Conservation (phyloP, 2,329 filamentous ascomycete genomes). For the Hawksworthiomyces lignivorus region DNA sequence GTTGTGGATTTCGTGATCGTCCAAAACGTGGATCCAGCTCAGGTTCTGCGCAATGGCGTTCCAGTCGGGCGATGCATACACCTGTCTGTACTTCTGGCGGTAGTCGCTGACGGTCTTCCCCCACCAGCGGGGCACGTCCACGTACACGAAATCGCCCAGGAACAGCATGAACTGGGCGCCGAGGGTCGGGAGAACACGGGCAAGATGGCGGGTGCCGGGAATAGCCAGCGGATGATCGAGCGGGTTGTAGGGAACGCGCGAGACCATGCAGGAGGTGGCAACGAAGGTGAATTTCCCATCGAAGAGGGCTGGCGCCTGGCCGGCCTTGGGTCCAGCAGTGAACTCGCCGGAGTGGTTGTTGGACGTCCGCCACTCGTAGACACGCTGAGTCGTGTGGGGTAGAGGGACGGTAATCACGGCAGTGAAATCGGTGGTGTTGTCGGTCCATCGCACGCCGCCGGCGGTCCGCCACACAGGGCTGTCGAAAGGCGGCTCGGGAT, state of each 20-base stretch:
- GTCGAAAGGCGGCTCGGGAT: constrained; percentile 43
- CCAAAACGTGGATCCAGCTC: constrained; percentile 96
- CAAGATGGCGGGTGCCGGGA: constrained; percentile 70
- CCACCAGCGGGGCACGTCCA: constrained; percentile 78
- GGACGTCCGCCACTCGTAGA: constrained; percentile 78
- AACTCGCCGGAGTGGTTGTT: constrained; percentile 84
- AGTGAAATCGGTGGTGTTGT: constrained; percentile 77
- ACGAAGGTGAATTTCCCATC: constrained; percentile 79
- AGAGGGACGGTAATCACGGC: constrained; percentile 58
- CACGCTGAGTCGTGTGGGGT: constrained; percentile 57
- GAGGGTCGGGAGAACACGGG: constrained; percentile 62
- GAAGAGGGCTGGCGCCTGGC: constrained; percentile 50
- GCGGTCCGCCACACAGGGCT: constrained; percentile 57
- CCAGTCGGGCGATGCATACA: constrained; percentile 97
- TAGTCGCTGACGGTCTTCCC: constrained; percentile 69
- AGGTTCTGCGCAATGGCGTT: constrained; percentile 62
- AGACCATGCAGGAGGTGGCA: constrained; percentile 87
- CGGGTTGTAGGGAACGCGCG: constrained; percentile 81
- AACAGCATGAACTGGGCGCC: constrained; percentile 74
- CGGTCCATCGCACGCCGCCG: constrained; percentile 57
- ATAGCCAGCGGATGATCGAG: constrained; percentile 77
- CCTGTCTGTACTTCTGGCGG: constrained; percentile 82
- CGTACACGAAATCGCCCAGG: constrained; percentile 82
- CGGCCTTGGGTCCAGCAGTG: constrained; percentile 63
- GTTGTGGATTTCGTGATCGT: constrained; percentile 94